Percentiles rank a stretch among this genome's conserved stretches.
These are phyloP conservation scores for Tillandsia leiboldiana DNA, from an alignment of 176 grass and related monocot species.

Conservation along the genomic window DNA sequence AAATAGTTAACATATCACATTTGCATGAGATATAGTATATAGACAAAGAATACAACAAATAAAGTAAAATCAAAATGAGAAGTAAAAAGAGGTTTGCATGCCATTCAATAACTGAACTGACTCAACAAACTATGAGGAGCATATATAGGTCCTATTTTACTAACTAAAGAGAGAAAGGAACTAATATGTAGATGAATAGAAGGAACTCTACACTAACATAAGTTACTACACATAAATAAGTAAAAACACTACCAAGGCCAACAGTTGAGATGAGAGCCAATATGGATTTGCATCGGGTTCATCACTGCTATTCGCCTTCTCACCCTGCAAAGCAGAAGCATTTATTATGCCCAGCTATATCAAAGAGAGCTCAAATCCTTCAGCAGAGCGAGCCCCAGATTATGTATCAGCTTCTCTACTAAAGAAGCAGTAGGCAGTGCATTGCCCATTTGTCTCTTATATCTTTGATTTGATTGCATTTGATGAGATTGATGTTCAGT, in stretches of 20 bases:
- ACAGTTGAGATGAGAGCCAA: conserved; percentile 53
- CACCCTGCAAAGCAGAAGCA: conserved; percentile 18
- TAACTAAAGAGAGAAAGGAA: not conserved
- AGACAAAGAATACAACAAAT: not conserved
- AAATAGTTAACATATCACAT: too few species aligned
- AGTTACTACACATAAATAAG: conserved; percentile 11
- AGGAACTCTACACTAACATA: conserved; percentile 7
- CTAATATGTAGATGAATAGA: not conserved
- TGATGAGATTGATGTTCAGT: too few species aligned
- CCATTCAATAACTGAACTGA: not conserved
- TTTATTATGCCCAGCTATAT: conserved; percentile 4
- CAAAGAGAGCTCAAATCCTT: not conserved
- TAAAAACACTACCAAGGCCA: conserved; percentile 48
- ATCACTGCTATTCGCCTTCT: conserved; percentile 13
- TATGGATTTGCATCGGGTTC: conserved; percentile 22
- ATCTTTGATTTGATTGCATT: too few species aligned
- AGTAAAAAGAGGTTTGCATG: not conserved
- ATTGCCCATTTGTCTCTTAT: too few species aligned
- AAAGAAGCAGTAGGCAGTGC: too few species aligned
- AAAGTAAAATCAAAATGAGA: not conserved
- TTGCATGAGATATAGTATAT: not conserved
- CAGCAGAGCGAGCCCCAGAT: not conserved
- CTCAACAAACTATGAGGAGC: too few species aligned
- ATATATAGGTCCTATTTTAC: not conserved
- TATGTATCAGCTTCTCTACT: too few species aligned